Evolutionary conservation across 306 rosid species (phyloP).

Genomic region (Glycyrrhiza uralensis): DNA sequence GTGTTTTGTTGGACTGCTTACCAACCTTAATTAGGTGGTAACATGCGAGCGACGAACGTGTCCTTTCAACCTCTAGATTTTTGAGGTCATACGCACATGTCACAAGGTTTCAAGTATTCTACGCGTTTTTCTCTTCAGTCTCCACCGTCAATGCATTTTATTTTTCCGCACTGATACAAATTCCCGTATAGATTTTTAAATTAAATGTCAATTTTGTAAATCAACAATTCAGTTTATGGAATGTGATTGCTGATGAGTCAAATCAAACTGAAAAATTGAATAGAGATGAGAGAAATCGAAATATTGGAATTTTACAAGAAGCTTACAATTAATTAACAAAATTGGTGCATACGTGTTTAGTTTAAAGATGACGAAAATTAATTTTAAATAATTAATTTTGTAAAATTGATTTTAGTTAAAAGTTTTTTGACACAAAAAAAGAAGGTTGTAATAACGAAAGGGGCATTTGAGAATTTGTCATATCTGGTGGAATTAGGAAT

Average conservation of each 20-base stretch:
- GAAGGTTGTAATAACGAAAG: too few species aligned
- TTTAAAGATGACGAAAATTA: too few species aligned
- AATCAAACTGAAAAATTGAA: background rate
- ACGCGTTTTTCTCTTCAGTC: background rate
- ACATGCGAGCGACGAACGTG: background rate
- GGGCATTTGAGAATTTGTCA: too few species aligned
- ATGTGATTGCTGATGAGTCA: background rate
- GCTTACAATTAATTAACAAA: too few species aligned
- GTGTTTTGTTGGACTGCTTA: background rate
- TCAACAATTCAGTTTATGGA: background rate
- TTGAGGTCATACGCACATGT: background rate
- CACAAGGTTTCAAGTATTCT: background rate
- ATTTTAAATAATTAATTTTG: too few species aligned
- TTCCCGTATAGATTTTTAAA: background rate
- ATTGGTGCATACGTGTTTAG: too few species aligned
- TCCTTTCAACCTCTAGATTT: slow-evolving; percentile 13
- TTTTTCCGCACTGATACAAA: background rate
- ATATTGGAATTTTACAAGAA: too few species aligned
- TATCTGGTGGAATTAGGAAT: too few species aligned
- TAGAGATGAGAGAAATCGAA: too few species aligned
- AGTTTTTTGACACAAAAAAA: too few species aligned
- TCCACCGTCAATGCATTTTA: slow-evolving; percentile 6
- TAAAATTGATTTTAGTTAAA: too few species aligned
- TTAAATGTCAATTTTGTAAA: background rate
- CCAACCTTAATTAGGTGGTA: slow-evolving; percentile 23